These are phyloP conservation scores for Fusarium stilboides DNA, from an alignment of 2,329 filamentous ascomycete genomes.

Conservation along the genomic window DNA sequence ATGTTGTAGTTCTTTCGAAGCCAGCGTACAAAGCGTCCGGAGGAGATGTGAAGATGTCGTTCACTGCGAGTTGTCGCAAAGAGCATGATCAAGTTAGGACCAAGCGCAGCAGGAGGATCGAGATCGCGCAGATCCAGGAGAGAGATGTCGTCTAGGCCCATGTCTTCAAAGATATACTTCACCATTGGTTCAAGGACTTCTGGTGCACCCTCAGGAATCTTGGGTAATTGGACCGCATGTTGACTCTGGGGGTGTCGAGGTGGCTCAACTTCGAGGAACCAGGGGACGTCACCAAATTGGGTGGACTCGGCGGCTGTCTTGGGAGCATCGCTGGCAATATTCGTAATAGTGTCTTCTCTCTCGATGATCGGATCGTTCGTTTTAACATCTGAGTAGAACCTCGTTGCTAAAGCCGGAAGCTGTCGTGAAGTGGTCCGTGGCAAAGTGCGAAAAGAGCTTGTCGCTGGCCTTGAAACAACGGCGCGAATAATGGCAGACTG, in stretches of 20 bases:
- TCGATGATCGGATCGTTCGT: slow-evolving; percentile 22
- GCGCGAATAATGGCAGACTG: slow-evolving; percentile 52
- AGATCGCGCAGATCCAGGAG: slow-evolving; percentile 87
- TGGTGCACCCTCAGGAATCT: slow-evolving; percentile 78
- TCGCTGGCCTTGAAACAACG: slow-evolving; percentile 45
- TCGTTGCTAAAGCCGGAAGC: slow-evolving; percentile 40
- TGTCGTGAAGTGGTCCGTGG: slow-evolving; percentile 38
- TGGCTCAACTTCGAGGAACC: slow-evolving; percentile 87
- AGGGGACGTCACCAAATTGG: slow-evolving; percentile 67
- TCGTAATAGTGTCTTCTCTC: slow-evolving; percentile 24
- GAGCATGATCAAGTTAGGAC: slow-evolving; percentile 91
- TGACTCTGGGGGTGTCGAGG: slow-evolving; percentile 66
- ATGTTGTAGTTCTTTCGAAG: slow-evolving; percentile 81
- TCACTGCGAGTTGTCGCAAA: slow-evolving; percentile 92
- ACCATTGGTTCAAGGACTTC: slow-evolving; percentile 80
- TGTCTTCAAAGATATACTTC: slow-evolving; percentile 83
- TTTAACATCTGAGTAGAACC: slow-evolving; percentile 45
- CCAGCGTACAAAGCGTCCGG: slow-evolving; percentile 91
- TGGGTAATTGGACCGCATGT: slow-evolving; percentile 65
- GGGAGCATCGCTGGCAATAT: slow-evolving; percentile 34
- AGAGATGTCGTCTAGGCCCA: slow-evolving; percentile 86
- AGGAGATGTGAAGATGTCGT: slow-evolving; percentile 92
- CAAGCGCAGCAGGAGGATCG: slow-evolving; percentile 89
- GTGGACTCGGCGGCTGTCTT: slow-evolving; percentile 54
- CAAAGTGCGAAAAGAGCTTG: slow-evolving; percentile 44